Conservation (phyloP, 257 asterid species). For the Solanum chiquidenum region DNA sequence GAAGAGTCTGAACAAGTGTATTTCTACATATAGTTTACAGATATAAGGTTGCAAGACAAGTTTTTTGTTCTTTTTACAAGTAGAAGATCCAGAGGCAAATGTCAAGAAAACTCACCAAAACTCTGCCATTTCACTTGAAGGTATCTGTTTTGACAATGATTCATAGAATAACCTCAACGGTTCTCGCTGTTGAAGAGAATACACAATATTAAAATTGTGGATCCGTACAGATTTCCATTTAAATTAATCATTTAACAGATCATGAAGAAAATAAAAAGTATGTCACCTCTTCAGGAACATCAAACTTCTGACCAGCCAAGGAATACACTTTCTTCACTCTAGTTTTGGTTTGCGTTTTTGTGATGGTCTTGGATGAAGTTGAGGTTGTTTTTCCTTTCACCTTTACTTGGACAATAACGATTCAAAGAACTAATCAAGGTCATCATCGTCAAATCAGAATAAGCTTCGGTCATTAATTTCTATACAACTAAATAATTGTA, state of each 20-base stretch:
- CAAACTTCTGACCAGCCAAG: slow-evolving; percentile 84
- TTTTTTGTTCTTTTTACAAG: not conserved
- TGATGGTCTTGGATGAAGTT: slow-evolving; percentile 40
- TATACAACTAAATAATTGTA: not conserved
- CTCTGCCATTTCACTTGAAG: slow-evolving; percentile 95
- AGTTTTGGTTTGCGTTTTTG: slow-evolving; percentile 46
- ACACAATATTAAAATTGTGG: not conserved
- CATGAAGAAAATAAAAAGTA: not conserved
- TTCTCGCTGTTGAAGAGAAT: slow-evolving; percentile 52
- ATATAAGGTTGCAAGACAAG: not conserved
- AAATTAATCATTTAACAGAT: not conserved
- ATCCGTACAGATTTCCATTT: not conserved
- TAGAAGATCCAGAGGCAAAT: not conserved
- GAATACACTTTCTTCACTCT: slow-evolving; percentile 73
- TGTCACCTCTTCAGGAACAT: slow-evolving; percentile 82
- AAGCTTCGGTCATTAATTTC: not conserved
- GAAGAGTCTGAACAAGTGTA: not conserved
- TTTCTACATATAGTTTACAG: not conserved
- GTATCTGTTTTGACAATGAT: slow-evolving; percentile 76
- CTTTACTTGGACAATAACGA: slow-evolving; percentile 46
- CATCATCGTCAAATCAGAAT: not conserved
- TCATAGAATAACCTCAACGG: slow-evolving; percentile 86
- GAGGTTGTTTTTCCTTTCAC: slow-evolving; percentile 34
- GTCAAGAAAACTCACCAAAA: slow-evolving; percentile 40
- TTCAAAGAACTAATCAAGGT: not conserved